Evolutionary conservation across 805 yeast species (phyloP).

Genomic region (Candida montana): DNA sequence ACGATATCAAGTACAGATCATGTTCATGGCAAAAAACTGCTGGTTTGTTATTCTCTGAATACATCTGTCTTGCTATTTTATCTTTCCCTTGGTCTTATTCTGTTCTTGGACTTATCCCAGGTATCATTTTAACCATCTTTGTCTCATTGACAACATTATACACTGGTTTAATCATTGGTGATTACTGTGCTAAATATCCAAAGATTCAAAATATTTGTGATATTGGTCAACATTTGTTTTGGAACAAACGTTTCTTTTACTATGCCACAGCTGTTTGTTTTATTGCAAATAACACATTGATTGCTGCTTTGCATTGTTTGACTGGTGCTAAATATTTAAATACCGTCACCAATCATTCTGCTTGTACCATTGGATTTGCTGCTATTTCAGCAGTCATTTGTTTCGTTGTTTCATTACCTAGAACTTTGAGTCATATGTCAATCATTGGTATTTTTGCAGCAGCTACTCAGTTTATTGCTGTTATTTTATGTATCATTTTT

Average conservation of each 20-base stretch:
- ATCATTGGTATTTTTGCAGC: constrained; percentile 49
- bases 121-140: constrained; percentile 47
- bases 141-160: constrained; percentile 47
- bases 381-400: constrained; percentile 46
- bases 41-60: constrained; percentile 54
- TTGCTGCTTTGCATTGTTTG: constrained; percentile 54
- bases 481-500: constrained; percentile 45
- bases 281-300: constrained; percentile 48
- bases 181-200: constrained; percentile 50
- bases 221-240: constrained; percentile 52
- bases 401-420: constrained; percentile 46
- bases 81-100: constrained; percentile 66
- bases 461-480: constrained; percentile 52
- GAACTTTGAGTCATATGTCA: constrained; percentile 51
- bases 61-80: constrained; percentile 57
- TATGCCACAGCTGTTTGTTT: constrained; percentile 52
- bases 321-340: constrained; percentile 57
- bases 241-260: constrained; percentile 49
- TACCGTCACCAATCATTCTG: constrained; percentile 43
- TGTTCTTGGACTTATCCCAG: constrained; percentile 54
- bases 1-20: constrained; percentile 40
- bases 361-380: constrained; percentile 49
- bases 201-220: constrained; percentile 49
- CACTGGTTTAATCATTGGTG: constrained; percentile 51
- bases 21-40: constrained; percentile 59